Evolutionary conservation across 192 early-diverging fungal species (phyloP), one percentile per base, ranked within the genome.

Genomic region (Backusella tarrabulga): DNA sequence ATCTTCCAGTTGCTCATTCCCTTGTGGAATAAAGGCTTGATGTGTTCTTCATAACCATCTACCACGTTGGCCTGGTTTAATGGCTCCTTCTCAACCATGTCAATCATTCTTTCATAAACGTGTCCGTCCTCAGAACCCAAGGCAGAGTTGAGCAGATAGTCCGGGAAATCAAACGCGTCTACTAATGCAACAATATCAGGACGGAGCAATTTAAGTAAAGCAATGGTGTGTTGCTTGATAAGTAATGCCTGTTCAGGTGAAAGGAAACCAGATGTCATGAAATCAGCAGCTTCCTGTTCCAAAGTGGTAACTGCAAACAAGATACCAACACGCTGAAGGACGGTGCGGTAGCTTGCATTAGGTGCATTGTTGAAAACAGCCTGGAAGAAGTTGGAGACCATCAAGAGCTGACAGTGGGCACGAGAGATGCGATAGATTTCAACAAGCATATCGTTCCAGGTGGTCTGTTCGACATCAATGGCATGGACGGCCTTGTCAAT

Each of bases 141-240:
- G 6, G 93, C 91, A 36, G 91, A 92, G 81, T 94, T 90, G 17
- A 97, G 85, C n/a, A 87, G 74, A 68, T 91, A 91, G 42, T 97
- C 95, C 0, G 92, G 87, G 50, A 94, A 81, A 6, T 84, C 88
- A 84, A 93, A 95, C 0, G 93, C 88, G 50, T 97, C 95, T 14
- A 94, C 93, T 15, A 97, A 83, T 0, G 91, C 88, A 38, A 97
- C 88, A 14, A 91, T 91, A 79, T 97, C 88, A 71, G 88, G 89
- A n/a, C 94, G 86, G 15, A 97, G 84, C 26, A 89, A 86, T 68
- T 87, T 86, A 54, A 94, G 85, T 7, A 88, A 50, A 19, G 72
- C 78, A 38, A 88, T 87, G 50, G 92, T 81, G 0, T 83, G 79
- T n/a, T 78, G 46, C 46, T 88, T 88, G 42, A 95, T 38, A 79